Percentiles rank a stretch among this genome's conserved stretches.
These are phyloP conservation scores for Kluyveromyces sp. DNA, from an alignment of 1,139 yeast species.

Conservation along the genomic window DNA sequence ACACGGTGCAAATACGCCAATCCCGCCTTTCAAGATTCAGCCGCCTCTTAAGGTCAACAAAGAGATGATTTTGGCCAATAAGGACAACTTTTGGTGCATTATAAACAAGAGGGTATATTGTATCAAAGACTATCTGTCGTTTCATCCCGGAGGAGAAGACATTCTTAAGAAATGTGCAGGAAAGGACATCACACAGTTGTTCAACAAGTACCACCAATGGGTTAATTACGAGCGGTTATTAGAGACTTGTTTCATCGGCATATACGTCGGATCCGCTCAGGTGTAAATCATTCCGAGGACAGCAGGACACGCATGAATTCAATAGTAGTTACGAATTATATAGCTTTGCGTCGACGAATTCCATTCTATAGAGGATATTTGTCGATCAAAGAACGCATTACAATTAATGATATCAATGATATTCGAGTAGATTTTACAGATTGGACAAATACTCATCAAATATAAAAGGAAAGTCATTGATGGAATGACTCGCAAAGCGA, in stretches of 20 bases:
- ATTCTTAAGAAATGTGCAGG: slow-evolving; percentile 73
- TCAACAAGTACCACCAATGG: slow-evolving; percentile 83
- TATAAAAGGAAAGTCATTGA: not conserved
- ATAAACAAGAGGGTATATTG: slow-evolving; percentile 79
- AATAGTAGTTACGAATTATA: not conserved
- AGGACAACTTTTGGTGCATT: slow-evolving; percentile 80
- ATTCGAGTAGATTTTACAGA: not conserved
- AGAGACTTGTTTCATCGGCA: slow-evolving; percentile 70
- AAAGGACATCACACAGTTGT: slow-evolving; percentile 71
- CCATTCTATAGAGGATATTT: not conserved
- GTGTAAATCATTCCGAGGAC: not conserved
- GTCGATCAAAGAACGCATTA: not conserved
- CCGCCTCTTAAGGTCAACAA: slow-evolving; percentile 48
- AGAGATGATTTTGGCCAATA: slow-evolving; percentile 57
- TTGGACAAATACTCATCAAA: not conserved
- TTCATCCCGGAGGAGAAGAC: slow-evolving; percentile 89
- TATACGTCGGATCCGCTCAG: slow-evolving; percentile 11
- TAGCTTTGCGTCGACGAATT: not conserved
- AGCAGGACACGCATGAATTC: no score
- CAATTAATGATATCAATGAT: not conserved
- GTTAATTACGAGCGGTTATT: slow-evolving; percentile 79
- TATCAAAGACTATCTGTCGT: slow-evolving; percentile 70
- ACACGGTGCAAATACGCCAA: slow-evolving; percentile 17
- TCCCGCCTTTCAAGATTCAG: slow-evolving; percentile 22
- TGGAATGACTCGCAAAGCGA: no score